These are phyloP conservation scores for Phytophthora macrochlamydospora DNA, from an alignment of 352 stramenopile species.

Conservation along the genomic window DNA sequence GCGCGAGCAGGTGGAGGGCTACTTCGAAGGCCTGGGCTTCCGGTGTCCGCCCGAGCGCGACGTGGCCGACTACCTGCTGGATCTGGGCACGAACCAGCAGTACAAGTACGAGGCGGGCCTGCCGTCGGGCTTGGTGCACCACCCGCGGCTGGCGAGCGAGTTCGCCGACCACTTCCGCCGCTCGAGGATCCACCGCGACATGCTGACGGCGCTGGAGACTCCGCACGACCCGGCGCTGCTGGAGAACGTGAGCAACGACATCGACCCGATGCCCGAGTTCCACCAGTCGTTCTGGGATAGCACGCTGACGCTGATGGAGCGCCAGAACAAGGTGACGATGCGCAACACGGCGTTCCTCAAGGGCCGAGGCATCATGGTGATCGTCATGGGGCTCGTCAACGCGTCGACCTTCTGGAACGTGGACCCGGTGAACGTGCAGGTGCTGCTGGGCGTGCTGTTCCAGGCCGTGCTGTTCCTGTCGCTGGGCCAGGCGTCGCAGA, in stretches of 20 bases:
- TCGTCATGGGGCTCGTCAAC: slow-evolving; percentile 48
- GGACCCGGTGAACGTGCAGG: slow-evolving; percentile 38
- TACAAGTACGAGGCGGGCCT: slow-evolving; percentile 35
- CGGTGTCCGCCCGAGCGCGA: slow-evolving; percentile 42
- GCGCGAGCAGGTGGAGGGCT: slow-evolving; percentile 55
- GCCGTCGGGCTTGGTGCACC: slow-evolving; percentile 16
- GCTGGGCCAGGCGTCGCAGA: slow-evolving; percentile 69
- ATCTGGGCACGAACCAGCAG: slow-evolving; percentile 50
- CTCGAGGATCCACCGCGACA: slow-evolving; percentile 35
- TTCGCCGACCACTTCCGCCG: slow-evolving; percentile 37
- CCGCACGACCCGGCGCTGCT: slow-evolving; percentile 31
- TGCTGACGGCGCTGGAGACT: slow-evolving; percentile 28
- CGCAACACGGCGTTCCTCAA: slow-evolving; percentile 55
- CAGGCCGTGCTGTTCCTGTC: slow-evolving; percentile 75
- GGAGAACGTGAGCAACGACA: slow-evolving; percentile 32
- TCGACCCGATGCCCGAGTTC: slow-evolving; percentile 47
- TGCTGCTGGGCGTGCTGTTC: slow-evolving; percentile 79
- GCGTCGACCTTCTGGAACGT: slow-evolving; percentile 50
- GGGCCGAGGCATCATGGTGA: slow-evolving; percentile 43
- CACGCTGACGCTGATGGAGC: slow-evolving; percentile 39
- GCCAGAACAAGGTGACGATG: slow-evolving; percentile 66
- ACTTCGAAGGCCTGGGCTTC: slow-evolving; percentile 35
- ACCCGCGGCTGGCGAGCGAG: slow-evolving; percentile 37
- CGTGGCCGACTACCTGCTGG: slow-evolving; percentile 50
- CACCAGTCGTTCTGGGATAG: slow-evolving; percentile 45